Base-by-base conservation (phyloP, 768 basidiomycete genomes). In the Podaxis mareebaensis region DNA sequence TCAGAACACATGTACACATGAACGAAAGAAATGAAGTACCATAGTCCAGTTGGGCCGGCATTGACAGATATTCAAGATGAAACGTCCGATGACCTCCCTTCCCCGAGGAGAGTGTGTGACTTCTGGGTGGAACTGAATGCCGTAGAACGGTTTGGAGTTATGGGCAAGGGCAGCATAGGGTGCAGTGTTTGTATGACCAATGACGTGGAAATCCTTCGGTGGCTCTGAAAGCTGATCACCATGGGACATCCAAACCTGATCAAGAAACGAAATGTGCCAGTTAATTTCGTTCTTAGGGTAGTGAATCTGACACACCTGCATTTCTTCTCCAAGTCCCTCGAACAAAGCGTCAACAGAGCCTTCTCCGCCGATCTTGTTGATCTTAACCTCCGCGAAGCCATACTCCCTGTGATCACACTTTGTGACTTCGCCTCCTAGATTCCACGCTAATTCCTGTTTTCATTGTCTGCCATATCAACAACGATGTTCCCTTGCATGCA, bases 231-330 rank as follows among this genome's bases (percentile, higher is more conserved):
- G 83, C 67, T 96, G 94, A 76, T 99, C 97, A 11, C 96, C 95
- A 73, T 99, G 97, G 17, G 96, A 98, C 97, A 99, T 99, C 97
- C 97, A 99, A 55, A 99, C 96, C 96, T 99, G 53, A 65, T 3
- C 60, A 40, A 44, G 15, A 64, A 33, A 58, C 38, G 26, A 46
- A 46, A 17, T n/a, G 7, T 20, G 20, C 12, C 53, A 59, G 30
- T 60, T 60, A 59, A 26, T 42, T n/a, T 42, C 51, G 54, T 42
- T 26, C 22, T 15, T 12, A 64, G 42, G 44, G 42, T 48, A 11
- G 22, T 44, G 22, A 49, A 58, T 13, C 30, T 30, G 57, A 67
- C 79, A 48, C 68, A 93, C 96, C 83, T 93, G 91, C 82, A 97
- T 87, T 68, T 93, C 90, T 22, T 90, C 86, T n/a, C 92, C 93